phyloP scores from a whole-genome alignment of 2,329 filamentous ascomycete genomes.

The Periconia digitata region DNA sequence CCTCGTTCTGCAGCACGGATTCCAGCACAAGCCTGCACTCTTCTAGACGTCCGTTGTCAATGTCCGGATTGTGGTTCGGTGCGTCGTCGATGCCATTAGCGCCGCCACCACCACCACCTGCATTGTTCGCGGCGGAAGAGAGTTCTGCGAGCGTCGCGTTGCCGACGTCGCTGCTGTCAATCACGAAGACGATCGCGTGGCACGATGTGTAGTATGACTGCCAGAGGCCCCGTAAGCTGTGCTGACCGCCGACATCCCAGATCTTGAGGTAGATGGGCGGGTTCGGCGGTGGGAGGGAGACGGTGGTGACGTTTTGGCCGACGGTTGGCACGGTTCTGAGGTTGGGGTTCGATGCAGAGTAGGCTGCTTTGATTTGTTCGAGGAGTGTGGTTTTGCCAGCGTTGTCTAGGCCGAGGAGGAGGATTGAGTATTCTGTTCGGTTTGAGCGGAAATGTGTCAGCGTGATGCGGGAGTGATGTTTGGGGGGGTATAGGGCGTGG shows the following conservation, averaged over 20 bases:
- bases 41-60: constrained; percentile 64
- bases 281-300: constrained; percentile 61
- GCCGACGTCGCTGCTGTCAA: constrained; percentile 91
- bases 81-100: too few species aligned
- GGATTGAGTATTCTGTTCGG: constrained; percentile 84
- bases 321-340: constrained; percentile 93
- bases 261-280: constrained; percentile 97
- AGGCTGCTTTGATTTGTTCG: constrained; percentile 91
- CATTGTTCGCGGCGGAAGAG: constrained; percentile 20
- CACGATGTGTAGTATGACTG: constrained; percentile 92
- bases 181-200: constrained; percentile 96
- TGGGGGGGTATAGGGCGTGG: constrained; percentile 1
- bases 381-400: constrained; percentile 98
- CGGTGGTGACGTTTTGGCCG: constrained; percentile 92
- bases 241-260: constrained; percentile 96
- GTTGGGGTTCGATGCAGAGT: constrained; percentile 67
- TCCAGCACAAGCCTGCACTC: constrained; percentile 91
- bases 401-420: constrained; percentile 95
- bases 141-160: constrained; percentile 69
- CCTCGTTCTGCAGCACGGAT: constrained; percentile 81
- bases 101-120: too few species aligned
- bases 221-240: constrained; percentile 86
- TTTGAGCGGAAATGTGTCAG: neutral
- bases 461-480: neutral
- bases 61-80: constrained; percentile 29